phyloP scores from a whole-genome alignment of 345 rosid species.

The Aquilaria sinensis region DNA sequence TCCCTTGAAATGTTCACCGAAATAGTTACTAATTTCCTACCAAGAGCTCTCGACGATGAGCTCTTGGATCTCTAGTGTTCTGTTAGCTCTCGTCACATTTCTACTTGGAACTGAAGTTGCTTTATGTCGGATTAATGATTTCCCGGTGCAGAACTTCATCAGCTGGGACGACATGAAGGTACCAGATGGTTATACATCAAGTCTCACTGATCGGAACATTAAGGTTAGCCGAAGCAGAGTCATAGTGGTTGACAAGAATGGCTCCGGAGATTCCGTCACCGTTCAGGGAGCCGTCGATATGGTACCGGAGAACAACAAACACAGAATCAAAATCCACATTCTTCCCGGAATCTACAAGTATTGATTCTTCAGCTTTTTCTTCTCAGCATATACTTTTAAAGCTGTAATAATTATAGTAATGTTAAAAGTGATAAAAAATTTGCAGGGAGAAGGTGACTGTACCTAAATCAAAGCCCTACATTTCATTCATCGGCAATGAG shows the following conservation, averaged over 20 bases:
- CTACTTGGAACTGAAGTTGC: constrained; percentile 7
- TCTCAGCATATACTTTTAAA: not conserved
- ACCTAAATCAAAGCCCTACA: constrained; percentile 58
- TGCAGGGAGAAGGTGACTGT: constrained; percentile 77
- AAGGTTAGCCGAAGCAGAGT: constrained; percentile 29
- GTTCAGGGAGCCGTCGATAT: constrained; percentile 90
- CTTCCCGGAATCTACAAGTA: constrained; percentile 90
- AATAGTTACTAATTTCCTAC: too few species aligned
- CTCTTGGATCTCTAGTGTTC: not conserved
- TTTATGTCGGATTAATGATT: not conserved
- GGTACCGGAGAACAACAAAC: constrained; percentile 56
- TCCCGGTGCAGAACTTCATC: constrained; percentile 24
- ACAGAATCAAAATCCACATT: constrained; percentile 70
- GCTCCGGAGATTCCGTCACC: constrained; percentile 62
- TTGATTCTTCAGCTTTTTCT: constrained; percentile 3
- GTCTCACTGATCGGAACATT: not conserved
- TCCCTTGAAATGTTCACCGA: too few species aligned
- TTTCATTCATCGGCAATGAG: constrained; percentile 69
- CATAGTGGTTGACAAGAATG: constrained; percentile 63
- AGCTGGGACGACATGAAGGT: constrained; percentile 70
- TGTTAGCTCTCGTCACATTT: constrained; percentile 14
- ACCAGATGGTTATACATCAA: constrained; percentile 23
- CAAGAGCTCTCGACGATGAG: too few species aligned
- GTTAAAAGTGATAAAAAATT: too few species aligned
- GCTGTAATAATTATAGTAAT: too few species aligned